Base-by-base conservation (phyloP, 2,329 filamentous ascomycete species). In the Alternaria solani region DNA sequence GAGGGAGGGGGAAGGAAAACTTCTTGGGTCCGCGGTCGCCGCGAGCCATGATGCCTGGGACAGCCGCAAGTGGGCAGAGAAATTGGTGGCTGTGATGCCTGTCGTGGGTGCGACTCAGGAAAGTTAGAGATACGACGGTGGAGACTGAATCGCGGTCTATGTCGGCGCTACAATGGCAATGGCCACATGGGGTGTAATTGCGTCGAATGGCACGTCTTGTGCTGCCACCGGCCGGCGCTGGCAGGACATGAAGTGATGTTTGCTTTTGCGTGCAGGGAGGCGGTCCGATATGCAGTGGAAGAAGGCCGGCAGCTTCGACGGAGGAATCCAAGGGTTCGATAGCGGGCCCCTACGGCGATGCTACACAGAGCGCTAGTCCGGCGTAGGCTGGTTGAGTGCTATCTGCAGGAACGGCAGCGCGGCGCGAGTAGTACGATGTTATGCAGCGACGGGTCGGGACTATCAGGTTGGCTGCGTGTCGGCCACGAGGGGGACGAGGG, bases 1-100 rank as follows among this genome's bases (percentile, higher is more conserved):
- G 74, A 20, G 76, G 76, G 14, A 78, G 59, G 39, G 76, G 72
- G 69, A 79, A 79, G 65, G 74, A 77, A 66, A 79, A 78, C 62
- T 75, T 71, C 53, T 51, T 76, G 41, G 70, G 63, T n/a, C 65
- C 67, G 43, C 64, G 69, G 57, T 62, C 51, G 36, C 41, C 48
- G 46, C 68, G 70, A 51, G 67, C 75, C 76, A 78, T 69, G 67
- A 71, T 69, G 67, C 68, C 67, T 72, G 39, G 39, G 39, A 41
- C 28, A 46, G 48, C 16, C 28, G 25, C 42, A 20, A 39, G 36
- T 46, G 34, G 43, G 38, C 30, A 43, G 43, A 32, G 39, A 60
- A 36, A 51, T 52, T 59, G 46, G 51, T 59, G 60, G 56, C 60
- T 47, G 48, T 67, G 63, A 55, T 59, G 46, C 64, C 65, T 64